phyloP scores from a whole-genome alignment of 257 asterid species.

The Solanum paucissectum region DNA sequence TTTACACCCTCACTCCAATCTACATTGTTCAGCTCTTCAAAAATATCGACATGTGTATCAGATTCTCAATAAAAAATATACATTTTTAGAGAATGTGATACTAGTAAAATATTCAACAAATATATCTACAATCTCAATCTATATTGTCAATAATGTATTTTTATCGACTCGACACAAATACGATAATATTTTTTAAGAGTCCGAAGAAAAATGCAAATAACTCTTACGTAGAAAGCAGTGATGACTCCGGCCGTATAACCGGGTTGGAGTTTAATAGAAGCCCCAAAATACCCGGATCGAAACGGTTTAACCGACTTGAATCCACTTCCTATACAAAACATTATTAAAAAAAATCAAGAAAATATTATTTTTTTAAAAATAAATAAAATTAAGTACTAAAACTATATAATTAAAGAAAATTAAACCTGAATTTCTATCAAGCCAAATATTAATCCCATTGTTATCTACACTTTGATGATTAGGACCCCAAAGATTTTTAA shows the following conservation, averaged over 20 bases:
- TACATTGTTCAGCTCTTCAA: background rate
- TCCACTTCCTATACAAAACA: constrained; percentile 65
- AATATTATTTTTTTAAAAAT: background rate
- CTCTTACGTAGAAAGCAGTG: constrained; percentile 79
- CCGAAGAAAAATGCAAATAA: background rate
- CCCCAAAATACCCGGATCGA: constrained; percentile 87
- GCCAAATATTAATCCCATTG: constrained; percentile 77
- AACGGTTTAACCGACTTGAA: constrained; percentile 91
- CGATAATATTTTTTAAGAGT: background rate
- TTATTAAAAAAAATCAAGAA: background rate
- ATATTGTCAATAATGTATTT: background rate
- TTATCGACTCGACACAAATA: background rate
- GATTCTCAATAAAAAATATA: background rate
- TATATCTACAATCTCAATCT: background rate
- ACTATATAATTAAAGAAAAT: background rate
- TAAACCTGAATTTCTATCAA: constrained; percentile 62
- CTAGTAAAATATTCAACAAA: background rate
- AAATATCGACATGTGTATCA: background rate
- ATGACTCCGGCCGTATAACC: constrained; percentile 99
- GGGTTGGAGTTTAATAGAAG: constrained; percentile 78
- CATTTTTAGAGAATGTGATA: background rate
- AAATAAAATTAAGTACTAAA: background rate
- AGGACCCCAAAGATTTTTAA: constrained; percentile 69
- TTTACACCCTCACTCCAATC: background rate
- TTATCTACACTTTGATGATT: constrained; percentile 46